Evolutionary conservation across 305 asterid species (phyloP).

Genomic region (Solanum hybrid): DNA sequence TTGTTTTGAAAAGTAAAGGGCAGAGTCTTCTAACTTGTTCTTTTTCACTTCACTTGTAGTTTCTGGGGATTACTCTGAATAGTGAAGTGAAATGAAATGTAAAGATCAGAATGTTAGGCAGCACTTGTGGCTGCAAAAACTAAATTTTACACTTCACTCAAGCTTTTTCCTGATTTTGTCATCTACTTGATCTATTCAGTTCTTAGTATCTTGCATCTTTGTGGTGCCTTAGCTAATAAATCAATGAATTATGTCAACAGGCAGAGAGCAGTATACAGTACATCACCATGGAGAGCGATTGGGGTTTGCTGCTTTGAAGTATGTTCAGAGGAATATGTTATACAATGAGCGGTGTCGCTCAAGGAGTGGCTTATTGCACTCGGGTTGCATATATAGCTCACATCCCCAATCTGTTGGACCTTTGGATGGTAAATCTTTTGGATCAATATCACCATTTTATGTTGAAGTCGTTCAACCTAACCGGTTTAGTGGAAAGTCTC

Average conservation of each 20-base stretch:
- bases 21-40: neutral
- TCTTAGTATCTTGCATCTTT: neutral
- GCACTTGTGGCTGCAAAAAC: neutral
- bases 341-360: conserved; percentile 23
- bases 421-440: conserved; percentile 13
- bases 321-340: conserved; percentile 20
- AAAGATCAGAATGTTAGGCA: neutral
- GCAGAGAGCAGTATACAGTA: conserved; percentile 31
- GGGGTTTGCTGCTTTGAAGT: conserved; percentile 19
- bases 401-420: conserved; percentile 20
- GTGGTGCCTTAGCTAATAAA: neutral
- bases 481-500: conserved; percentile 21
- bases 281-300: conserved; percentile 25
- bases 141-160: neutral
- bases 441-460: conserved; percentile 14
- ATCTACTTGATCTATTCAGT: neutral
- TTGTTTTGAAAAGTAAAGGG: neutral
- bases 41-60: neutral
- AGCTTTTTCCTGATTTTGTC: neutral
- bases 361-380: conserved; percentile 20
- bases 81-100: neutral
- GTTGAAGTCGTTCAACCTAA: conserved; percentile 19
- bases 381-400: conserved; percentile 11
- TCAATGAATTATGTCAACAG: conserved; percentile 22
- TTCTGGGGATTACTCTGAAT: neutral